Percentiles rank a stretch among this genome's conserved stretches.
Conservation (phyloP, 2,329 filamentous ascomycete species). For the Akanthomyces uredinophilus region DNA sequence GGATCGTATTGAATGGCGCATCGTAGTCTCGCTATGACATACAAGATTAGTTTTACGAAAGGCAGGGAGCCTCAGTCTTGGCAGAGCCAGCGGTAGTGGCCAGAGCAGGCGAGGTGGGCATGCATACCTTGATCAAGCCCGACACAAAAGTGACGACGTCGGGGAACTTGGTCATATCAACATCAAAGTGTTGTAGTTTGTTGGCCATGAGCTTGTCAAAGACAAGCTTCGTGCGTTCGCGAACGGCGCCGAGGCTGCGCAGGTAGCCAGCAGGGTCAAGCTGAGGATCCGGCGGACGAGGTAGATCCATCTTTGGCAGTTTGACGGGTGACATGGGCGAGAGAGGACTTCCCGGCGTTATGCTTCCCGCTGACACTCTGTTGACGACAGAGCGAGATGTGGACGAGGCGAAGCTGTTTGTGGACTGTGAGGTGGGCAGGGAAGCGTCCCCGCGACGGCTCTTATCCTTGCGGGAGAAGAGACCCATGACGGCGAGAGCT, state of each 20-base stretch:
- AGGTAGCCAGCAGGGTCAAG: slow-evolving; percentile 88
- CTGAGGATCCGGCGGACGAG: slow-evolving; percentile 79
- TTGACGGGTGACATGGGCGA: slow-evolving; percentile 47
- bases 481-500: slow-evolving; percentile 40
- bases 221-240: slow-evolving; percentile 70
- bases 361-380: slow-evolving; percentile 47
- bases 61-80: not conserved
- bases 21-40: slow-evolving; percentile 47
- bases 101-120: not conserved
- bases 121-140: slow-evolving; percentile 84
- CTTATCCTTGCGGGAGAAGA: slow-evolving; percentile 53
- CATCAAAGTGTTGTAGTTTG: slow-evolving; percentile 77
- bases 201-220: slow-evolving; percentile 73
- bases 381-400: slow-evolving; percentile 44
- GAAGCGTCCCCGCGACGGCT: slow-evolving; percentile 38
- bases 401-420: slow-evolving; percentile 47
- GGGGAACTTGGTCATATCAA: slow-evolving; percentile 77
- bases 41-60: not conserved
- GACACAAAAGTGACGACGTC: slow-evolving; percentile 84
- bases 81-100: not conserved
- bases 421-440: slow-evolving; percentile 42
- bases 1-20: slow-evolving; percentile 59
- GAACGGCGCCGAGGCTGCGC: slow-evolving; percentile 80
- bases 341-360: slow-evolving; percentile 41
- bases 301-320: slow-evolving; percentile 73